Evolutionary conservation across 805 yeast species (phyloP).

Genomic region (Saturnispora zaruensis): DNA sequence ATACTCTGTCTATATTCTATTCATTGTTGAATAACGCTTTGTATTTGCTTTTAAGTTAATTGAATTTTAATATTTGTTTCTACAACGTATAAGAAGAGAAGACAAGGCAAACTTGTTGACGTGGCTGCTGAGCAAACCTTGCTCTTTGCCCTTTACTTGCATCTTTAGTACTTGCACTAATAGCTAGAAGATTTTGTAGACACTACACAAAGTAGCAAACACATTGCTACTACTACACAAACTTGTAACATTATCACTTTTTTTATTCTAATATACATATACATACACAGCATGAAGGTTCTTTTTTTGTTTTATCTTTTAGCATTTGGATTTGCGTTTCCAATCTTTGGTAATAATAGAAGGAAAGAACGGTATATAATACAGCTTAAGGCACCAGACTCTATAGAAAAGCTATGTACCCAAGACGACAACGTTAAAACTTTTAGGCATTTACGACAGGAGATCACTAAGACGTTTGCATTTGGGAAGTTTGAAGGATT

Average conservation of each 20-base stretch:
- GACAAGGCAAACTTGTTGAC: background rate
- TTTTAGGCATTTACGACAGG: conserved; percentile 36
- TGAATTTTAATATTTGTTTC: background rate
- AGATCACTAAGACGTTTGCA: conserved; percentile 45
- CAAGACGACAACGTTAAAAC: conserved; percentile 32
- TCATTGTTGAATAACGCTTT: background rate
- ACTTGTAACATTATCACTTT: background rate
- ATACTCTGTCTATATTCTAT: background rate
- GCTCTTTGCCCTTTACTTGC: background rate
- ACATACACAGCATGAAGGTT: background rate
- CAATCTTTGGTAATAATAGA: conserved; percentile 2
- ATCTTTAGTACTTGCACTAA: background rate
- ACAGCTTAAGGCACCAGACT: conserved; percentile 41
- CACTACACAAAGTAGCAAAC: background rate
- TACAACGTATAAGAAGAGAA: background rate
- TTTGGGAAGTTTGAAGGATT: conserved; percentile 70
- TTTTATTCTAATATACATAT: background rate
- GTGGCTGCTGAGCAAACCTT: conserved; percentile 4
- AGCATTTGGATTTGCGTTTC: conserved; percentile 3
- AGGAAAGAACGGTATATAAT: conserved; percentile 34
- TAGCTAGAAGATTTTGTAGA: background rate
- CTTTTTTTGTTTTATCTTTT: conserved; percentile 4
- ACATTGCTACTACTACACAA: background rate
- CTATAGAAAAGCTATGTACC: conserved; percentile 40
- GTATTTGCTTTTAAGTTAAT: background rate